phyloP scores from a whole-genome alignment of 345 rosid genomes.

The Luvunga scandens region DNA sequence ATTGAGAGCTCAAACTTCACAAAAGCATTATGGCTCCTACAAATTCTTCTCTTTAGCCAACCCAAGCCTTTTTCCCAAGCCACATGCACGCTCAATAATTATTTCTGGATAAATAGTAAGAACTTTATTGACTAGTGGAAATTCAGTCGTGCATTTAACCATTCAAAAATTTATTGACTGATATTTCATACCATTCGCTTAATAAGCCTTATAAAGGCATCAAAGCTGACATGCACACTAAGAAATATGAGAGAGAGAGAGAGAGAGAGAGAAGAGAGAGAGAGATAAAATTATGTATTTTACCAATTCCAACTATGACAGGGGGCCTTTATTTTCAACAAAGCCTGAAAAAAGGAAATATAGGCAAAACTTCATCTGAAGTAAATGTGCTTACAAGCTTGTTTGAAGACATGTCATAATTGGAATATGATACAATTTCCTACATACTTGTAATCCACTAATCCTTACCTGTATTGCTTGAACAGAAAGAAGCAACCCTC shows the following conservation, averaged over 20 bases:
- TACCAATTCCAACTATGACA: slow-evolving; percentile 96
- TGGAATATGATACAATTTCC: slow-evolving; percentile 6
- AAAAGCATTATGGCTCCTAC: not conserved
- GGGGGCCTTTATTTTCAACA: slow-evolving; percentile 90
- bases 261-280: too few relatives aligned
- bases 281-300: slow-evolving; percentile 8
- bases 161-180: not conserved
- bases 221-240: slow-evolving; percentile 10
- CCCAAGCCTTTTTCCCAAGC: too few relatives aligned
- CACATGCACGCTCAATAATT: not conserved
- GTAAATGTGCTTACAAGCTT: not conserved
- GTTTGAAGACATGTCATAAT: not conserved
- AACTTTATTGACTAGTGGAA: not conserved
- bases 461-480: slow-evolving; percentile 92
- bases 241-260: not conserved
- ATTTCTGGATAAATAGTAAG: not conserved
- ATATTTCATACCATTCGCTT: not conserved
- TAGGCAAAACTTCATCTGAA: not conserved
- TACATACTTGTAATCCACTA: slow-evolving; percentile 14
- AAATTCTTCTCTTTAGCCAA: not conserved
- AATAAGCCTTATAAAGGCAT: not conserved
- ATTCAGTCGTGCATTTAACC: not conserved
- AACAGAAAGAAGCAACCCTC: slow-evolving; percentile 98
- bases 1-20: not conserved
- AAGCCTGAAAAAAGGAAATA: slow-evolving; percentile 58